Conservation (phyloP, 2,329 filamentous ascomycete species). For the Massarina eburnea region DNA sequence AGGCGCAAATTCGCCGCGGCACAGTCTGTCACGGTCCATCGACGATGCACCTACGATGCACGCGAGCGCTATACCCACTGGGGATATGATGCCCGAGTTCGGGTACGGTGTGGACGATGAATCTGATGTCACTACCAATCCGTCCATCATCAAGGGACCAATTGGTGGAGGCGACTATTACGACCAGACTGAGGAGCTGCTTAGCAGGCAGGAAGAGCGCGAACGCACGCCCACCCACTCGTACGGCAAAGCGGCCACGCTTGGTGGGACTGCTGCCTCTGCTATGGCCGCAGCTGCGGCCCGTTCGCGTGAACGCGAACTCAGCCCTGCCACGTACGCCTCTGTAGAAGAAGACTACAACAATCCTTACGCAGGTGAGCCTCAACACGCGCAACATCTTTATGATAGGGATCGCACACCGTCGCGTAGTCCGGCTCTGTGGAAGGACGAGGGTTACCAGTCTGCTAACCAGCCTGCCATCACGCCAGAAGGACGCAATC, state of each 20-base stretch:
- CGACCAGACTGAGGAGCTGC: conserved; percentile 42
- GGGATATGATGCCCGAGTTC: conserved; percentile 74
- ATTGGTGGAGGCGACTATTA: conserved; percentile 59
- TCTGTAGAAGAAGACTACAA: conserved; percentile 43
- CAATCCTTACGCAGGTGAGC: conserved; percentile 35
- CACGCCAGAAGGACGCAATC: conserved; percentile 47
- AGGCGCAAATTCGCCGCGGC: conserved; percentile 54
- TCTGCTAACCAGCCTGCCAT: conserved; percentile 65
- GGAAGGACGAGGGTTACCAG: conserved; percentile 84
- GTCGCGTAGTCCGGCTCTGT: conserved; percentile 56
- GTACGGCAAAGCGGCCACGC: conserved; percentile 38
- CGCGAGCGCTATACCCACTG: conserved; percentile 69
- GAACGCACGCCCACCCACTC: conserved; percentile 35
- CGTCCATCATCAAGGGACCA: conserved; percentile 77
- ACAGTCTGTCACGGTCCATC: conserved; percentile 55
- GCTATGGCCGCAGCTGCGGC: conserved; percentile 57
- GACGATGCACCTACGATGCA: conserved; percentile 59
- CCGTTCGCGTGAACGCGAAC: conserved; percentile 37
- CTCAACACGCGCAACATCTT: conserved; percentile 29
- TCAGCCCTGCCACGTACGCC: conserved; percentile 30
- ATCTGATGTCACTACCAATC: conserved; percentile 77
- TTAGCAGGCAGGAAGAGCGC: conserved; percentile 37
- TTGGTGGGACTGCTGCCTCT: conserved; percentile 53
- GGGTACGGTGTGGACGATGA: conserved; percentile 63
- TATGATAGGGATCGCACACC: conserved; percentile 30